Evolutionary conservation across 805 yeast genomes (phyloP).

Genomic region (Metschnikowia hibisci): DNA sequence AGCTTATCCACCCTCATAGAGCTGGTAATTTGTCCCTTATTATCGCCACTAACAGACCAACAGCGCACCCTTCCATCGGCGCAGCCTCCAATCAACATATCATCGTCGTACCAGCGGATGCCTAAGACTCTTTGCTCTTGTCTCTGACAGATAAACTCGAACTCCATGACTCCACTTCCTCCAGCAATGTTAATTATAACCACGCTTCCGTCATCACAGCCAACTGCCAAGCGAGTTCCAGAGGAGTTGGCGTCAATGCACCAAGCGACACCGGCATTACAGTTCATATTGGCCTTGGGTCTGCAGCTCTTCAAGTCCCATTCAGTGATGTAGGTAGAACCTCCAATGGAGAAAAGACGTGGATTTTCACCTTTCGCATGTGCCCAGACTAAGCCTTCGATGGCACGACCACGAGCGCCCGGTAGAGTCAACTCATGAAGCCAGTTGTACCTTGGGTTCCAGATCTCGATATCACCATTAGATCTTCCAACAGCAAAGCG

Average conservation of each 20-base stretch:
- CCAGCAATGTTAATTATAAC: conserved; percentile 81
- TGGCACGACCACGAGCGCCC: conserved; percentile 79
- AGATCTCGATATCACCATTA: conserved; percentile 92
- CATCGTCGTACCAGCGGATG: conserved; percentile 68
- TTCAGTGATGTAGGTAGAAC: conserved; percentile 85
- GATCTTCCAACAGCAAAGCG: conserved; percentile 88
- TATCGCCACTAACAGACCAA: conserved; percentile 53
- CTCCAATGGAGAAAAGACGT: conserved; percentile 89
- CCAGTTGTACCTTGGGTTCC: conserved; percentile 88
- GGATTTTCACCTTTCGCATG: conserved; percentile 43
- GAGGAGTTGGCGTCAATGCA: conserved; percentile 64
- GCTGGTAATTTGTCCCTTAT: conserved; percentile 65
- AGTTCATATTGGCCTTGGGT: conserved; percentile 74
- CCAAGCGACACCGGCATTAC: conserved; percentile 95
- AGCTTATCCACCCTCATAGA: conserved; percentile 92
- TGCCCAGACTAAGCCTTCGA: conserved; percentile 89
- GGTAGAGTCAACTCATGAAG: conserved; percentile 63
- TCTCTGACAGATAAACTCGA: conserved; percentile 70
- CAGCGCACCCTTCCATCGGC: conserved; percentile 89
- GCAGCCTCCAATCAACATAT: conserved; percentile 82
- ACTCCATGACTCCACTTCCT: conserved; percentile 80
- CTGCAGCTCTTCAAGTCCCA: conserved; percentile 79
- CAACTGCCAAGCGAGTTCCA: conserved; percentile 70
- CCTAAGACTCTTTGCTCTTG: conserved; percentile 79
- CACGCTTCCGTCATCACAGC: conserved; percentile 93